Evolutionary conservation across 495 filamentous ascomycete genomes (phyloP), one percentile per base, ranked within the genome.

Genomic region (Penicillium verhagenii): DNA sequence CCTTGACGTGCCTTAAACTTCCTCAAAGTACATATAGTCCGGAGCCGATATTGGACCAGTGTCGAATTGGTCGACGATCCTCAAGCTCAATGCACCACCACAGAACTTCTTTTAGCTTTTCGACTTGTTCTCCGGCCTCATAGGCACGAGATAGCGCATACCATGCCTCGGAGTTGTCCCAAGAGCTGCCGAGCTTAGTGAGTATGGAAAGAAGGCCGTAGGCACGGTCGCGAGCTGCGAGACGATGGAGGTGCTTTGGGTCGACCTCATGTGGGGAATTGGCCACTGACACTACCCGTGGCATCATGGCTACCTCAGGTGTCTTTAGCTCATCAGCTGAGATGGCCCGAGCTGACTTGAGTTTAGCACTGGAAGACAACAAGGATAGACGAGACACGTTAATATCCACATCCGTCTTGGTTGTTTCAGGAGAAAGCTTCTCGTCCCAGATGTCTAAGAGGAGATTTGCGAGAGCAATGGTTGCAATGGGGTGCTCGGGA

Each of bases 151-250:
- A 90, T 14, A 98, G 80, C 9, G 86, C 84, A 62, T 87, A 91
- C 94, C 94, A 98, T 18, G 92, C 94, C 66, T 96, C 94, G n/a
- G 86, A 84, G 62, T 86, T 82, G 67, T 96, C 90, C 95, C 95
- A 97, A 5, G 91, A 92, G 24, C 72, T 77, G n/a, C 92, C 91
- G 3, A 89, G 80, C 72, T 89, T 92, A 2, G 91, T 96, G 50
- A 97, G 77, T 2, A 81, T 79, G 7, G 85, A 86, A 0, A 98
- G 81, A 39, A 97, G 78, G 11, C 83, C 86, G 63, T 90, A 90
- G 1, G 95, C 94, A 18, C 95, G 81, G 64, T 97, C 92, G 25
- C 91, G 82, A 24, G 90, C 89, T 14, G 88, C 86, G n/a, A 94
- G 79, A 16, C 89, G 82, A 64, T 91, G 88, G 23, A 90, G 76